Base-by-base conservation (phyloP, 768 basidiomycete genomes). In the Mycena haematopus region DNA sequence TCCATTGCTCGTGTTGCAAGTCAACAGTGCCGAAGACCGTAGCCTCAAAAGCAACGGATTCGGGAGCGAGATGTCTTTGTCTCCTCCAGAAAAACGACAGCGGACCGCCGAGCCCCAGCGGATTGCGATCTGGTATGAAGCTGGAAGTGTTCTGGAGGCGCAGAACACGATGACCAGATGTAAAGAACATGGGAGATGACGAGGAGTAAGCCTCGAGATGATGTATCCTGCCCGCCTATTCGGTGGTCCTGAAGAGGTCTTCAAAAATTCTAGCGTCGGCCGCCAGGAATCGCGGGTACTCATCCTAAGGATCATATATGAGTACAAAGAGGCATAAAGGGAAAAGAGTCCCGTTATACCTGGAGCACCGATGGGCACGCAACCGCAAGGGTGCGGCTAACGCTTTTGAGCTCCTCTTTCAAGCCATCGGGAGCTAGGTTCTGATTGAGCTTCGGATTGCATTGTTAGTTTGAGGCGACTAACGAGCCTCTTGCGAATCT, bases 351-450 rank as follows among this genome's bases (percentile, higher is more conserved):
- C 2, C 8, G 11, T 6, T 36, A 24, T 11, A 65, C 63, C 58
- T 65, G 54, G 21, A 65, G 62, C 17, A 67, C 50, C 22, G 61
- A 55, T 13, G 65, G 65, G 38, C 62, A 67, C 6, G 47, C 65
- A 36, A 44, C n/a, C 21, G 58, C 57, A 27, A 67, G 62, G 6
- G 17, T n/a, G 11, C 46, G 56, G 21, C 56, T 61, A 1, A 67
- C 59, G 14, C 29, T 61, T 36, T 57, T 45, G n/a, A 67, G 58
- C 42, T 55, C 66, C 40, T 22, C 54, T 29, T 56, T 56, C 33
- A 56, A n/a, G 1, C 3, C 22, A 19, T 56, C 53, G 19, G 59
- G 36, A 17, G 46, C 44, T 56, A 7, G 6, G 49, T 35, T 47
- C 42, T 31, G 31, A 35, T 17, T 62, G 27, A 57, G 56, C 9